Percentiles rank a stretch among this genome's conserved stretches.
Conservation (phyloP, 2,329 filamentous ascomycete species). For the Lachnellula subtilissima region DNA sequence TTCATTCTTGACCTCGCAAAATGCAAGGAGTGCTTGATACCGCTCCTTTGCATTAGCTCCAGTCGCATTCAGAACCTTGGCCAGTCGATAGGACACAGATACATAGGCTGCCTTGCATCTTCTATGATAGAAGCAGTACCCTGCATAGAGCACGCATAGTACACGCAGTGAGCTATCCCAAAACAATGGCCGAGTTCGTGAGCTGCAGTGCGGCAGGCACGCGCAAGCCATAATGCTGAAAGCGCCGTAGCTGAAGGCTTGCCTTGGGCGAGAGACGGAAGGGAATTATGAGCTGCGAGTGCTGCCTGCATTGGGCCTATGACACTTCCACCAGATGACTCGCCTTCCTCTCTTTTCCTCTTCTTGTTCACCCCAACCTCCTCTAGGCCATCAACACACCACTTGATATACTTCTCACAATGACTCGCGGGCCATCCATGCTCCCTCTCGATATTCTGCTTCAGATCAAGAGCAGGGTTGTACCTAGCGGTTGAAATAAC, state of each 20-base stretch:
- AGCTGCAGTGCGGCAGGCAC: constrained; percentile 51
- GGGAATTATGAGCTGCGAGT: constrained; percentile 23
- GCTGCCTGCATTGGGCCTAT: constrained; percentile 34
- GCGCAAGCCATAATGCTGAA: constrained; percentile 51
- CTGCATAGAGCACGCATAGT: constrained; percentile 62
- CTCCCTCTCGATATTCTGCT: constrained; percentile 26
- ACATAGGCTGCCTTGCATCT: constrained; percentile 58
- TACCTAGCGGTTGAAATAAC: constrained; percentile 61
- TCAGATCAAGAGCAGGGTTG: constrained; percentile 44
- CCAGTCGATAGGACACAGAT: constrained; percentile 56
- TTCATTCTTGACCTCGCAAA: constrained; percentile 38
- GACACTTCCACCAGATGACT: not conserved
- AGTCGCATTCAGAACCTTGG: constrained; percentile 42
- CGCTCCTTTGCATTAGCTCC: constrained; percentile 33
- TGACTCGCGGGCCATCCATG: constrained; percentile 65
- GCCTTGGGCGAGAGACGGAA: constrained; percentile 4
- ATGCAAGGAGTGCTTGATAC: constrained; percentile 36
- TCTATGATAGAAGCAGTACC: constrained; percentile 51
- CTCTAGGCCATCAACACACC: constrained; percentile 28
- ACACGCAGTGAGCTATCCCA: constrained; percentile 60
- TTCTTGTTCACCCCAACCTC: not conserved
- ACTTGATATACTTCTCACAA: constrained; percentile 47
- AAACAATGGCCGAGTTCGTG: constrained; percentile 68
- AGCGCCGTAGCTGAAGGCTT: constrained; percentile 26
- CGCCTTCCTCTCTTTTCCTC: not conserved